Evolutionary conservation across 306 rosid genomes (phyloP).

Genomic region (Medicago lupulina): DNA sequence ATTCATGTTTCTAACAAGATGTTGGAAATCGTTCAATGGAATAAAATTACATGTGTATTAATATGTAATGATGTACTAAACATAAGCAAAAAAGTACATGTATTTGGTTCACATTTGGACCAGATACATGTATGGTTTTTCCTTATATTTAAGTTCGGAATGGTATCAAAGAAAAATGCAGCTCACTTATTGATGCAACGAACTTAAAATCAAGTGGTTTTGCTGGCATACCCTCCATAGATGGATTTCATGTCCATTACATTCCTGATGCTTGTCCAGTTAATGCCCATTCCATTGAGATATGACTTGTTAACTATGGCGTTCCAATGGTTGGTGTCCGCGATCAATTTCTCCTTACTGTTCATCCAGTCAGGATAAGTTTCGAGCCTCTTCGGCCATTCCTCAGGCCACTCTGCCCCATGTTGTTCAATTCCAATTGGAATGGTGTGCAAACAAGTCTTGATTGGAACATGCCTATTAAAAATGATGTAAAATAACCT

Average conservation of each 20-base stretch:
- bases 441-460: slow-evolving; percentile 79
- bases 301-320: slow-evolving; percentile 78
- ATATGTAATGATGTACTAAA: slow-evolving; percentile 17
- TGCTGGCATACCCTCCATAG: slow-evolving; percentile 85
- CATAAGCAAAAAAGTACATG: neutral
- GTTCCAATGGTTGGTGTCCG: slow-evolving; percentile 88
- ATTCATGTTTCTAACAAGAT: slow-evolving; percentile 7
- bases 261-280: slow-evolving; percentile 84
- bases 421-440: slow-evolving; percentile 87
- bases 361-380: slow-evolving; percentile 83
- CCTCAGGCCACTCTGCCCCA: slow-evolving; percentile 99
- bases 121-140: neutral
- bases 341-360: slow-evolving; percentile 70
- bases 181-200: slow-evolving; percentile 36
- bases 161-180: slow-evolving; percentile 30
- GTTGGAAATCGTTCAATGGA: slow-evolving; percentile 6
- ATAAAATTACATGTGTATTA: neutral
- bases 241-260: slow-evolving; percentile 97
- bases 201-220: slow-evolving; percentile 34
- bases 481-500: slow-evolving; percentile 27
- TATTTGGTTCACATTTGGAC: neutral
- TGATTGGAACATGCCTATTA: slow-evolving; percentile 73
- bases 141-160: neutral
- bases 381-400: slow-evolving; percentile 96
- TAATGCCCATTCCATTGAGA: slow-evolving; percentile 85